Evolutionary conservation across 345 rosid genomes (phyloP), one percentile per base, ranked within the genome.

Genomic region (Syzygium oleosum): DNA sequence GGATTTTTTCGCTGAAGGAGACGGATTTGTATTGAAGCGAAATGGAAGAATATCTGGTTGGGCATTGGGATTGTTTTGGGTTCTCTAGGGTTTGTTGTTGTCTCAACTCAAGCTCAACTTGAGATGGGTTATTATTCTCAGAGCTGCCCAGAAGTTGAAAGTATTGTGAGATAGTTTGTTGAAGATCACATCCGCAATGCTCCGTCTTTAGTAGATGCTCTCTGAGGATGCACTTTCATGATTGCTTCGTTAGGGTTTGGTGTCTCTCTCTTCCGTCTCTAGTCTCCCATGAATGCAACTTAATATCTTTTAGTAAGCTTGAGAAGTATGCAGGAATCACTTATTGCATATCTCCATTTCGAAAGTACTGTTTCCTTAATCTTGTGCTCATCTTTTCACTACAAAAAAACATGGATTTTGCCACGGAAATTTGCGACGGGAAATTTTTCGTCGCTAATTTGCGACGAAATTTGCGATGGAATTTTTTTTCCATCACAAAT

Each of bases 161-260:
- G 90, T 86, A 95, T 95, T 65, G 93, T 95, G 43, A 90, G 31
- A n/a, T 95, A 92, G 52, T 93, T 77, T 84, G 95, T 97, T 43
- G 87, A 92, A 83, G 22, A 92, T 52, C 96, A 94, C 87, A 91
- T 97, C 86, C 94, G 90, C 49, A 94, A 90, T 89, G 97, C 95
- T 43, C 98, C 97, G 38, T 95, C 98, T 52, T 61, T 96, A 23
- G 97, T 98, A 16, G 99, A 98, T 13, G 38, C 98, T 38, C 90
- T 96, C 54, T 96, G 17, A 93, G 99, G 90, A 96, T 95, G 99
- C 94, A 96, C 83, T 97, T 96, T 90, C 99, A 97, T 88, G 99
- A 97, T 88, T 97, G 98, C 88, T 95, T 97, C 58, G 98, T 96
- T 73, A 87, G 96, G 92, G 99, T 95, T 63, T 9, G 87, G 85